These are phyloP conservation scores for Dendryphion nanum DNA, from an alignment of 2,329 filamentous ascomycete genomes.

Conservation along the genomic window DNA sequence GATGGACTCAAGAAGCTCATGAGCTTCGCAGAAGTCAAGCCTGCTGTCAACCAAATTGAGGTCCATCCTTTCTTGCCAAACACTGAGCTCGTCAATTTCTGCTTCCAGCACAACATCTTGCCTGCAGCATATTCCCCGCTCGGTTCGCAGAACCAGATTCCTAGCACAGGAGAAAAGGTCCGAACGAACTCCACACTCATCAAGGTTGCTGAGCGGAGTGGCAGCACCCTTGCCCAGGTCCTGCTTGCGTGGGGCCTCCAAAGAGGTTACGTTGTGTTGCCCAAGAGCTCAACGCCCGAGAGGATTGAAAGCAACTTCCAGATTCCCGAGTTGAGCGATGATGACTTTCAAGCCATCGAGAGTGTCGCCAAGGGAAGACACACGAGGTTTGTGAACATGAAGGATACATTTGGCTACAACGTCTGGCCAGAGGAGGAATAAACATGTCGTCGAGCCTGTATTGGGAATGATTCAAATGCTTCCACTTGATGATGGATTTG, in stretches of 20 bases:
- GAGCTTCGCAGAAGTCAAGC: slow-evolving; percentile 63
- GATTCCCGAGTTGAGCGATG: slow-evolving; percentile 55
- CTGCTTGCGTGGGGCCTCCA: slow-evolving; percentile 80
- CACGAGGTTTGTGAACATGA: slow-evolving; percentile 77
- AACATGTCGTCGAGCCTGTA: too few species aligned
- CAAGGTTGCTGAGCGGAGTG: slow-evolving; percentile 68
- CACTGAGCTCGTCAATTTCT: slow-evolving; percentile 58
- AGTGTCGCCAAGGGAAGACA: slow-evolving; percentile 64
- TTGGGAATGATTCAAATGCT: too few species aligned
- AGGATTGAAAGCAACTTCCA: slow-evolving; percentile 61
- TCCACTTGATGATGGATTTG: too few species aligned
- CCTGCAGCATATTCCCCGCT: slow-evolving; percentile 67
- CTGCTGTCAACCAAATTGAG: slow-evolving; percentile 72
- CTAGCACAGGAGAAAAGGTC: slow-evolving; percentile 66
- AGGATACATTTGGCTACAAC: slow-evolving; percentile 74
- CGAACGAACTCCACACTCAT: slow-evolving; percentile 66
- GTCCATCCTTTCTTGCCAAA: slow-evolving; percentile 73
- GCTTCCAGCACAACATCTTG: slow-evolving; percentile 58
- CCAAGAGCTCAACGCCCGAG: slow-evolving; percentile 43
- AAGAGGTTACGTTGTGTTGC: slow-evolving; percentile 55
- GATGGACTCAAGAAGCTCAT: slow-evolving; percentile 67
- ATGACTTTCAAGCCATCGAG: slow-evolving; percentile 60
- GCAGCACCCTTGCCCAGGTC: slow-evolving; percentile 76
- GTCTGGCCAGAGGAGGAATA: slow-evolving; percentile 50
- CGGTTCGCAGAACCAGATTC: slow-evolving; percentile 68